A percentile compares a stretch with the other conserved stretches of the same genome.
phyloP scores from a whole-genome alignment of 805 yeast species.

The Wickerhamomyces canadensis region DNA sequence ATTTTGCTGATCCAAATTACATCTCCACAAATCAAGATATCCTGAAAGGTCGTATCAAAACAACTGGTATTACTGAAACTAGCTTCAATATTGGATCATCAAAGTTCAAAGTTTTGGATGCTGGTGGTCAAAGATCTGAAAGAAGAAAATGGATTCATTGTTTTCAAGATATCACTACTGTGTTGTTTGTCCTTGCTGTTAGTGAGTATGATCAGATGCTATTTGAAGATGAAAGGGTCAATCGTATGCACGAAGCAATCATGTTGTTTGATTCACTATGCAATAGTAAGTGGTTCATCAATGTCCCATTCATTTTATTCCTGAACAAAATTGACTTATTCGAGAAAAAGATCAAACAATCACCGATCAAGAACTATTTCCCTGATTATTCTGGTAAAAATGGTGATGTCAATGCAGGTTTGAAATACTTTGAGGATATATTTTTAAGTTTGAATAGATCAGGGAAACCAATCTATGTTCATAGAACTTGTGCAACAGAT shows the following conservation, averaged over 20 bases:
- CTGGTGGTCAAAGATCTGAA: constrained; percentile 94
- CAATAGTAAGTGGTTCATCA: constrained; percentile 77
- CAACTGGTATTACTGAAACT: constrained; percentile 93
- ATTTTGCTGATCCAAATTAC: constrained; percentile 61
- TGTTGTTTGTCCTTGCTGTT: constrained; percentile 82
- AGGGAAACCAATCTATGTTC: constrained; percentile 77
- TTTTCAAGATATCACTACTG: constrained; percentile 84
- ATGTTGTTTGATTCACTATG: constrained; percentile 77
- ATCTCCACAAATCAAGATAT: constrained; percentile 78
- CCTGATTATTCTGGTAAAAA: constrained; percentile 72
- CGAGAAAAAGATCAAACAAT: constrained; percentile 56
- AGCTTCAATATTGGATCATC: constrained; percentile 62
- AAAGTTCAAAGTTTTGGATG: constrained; percentile 78
- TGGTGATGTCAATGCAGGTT: constrained; percentile 58
- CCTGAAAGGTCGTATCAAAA: constrained; percentile 84
- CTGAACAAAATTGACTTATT: constrained; percentile 85
- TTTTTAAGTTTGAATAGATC: constrained; percentile 59
- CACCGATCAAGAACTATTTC: constrained; percentile 67
- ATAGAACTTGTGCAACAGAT: constrained; percentile 95
- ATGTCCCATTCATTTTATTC: constrained; percentile 85
- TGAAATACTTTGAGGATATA: constrained; percentile 62
- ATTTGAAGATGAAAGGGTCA: constrained; percentile 84
- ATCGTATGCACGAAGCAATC: constrained; percentile 87
- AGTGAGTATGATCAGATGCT: constrained; percentile 90
- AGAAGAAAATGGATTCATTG: constrained; percentile 93